A percentile compares a stretch with the other conserved stretches of the same genome.
Evolutionary conservation across 2,329 filamentous ascomycete species (phyloP).

Genomic region (Claviceps digitariae): DNA sequence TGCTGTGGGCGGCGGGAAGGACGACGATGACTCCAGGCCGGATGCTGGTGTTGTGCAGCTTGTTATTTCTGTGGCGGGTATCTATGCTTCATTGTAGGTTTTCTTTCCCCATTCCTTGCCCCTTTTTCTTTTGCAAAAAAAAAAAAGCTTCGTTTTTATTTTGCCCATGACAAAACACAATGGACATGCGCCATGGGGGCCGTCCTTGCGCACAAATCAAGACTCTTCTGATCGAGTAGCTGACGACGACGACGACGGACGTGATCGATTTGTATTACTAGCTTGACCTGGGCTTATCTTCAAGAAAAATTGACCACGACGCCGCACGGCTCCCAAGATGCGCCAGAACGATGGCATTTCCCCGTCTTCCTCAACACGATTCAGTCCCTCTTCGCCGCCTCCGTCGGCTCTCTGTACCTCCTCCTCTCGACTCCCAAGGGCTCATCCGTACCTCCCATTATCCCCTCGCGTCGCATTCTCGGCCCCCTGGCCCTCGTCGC

Average conservation of each 20-base stretch:
- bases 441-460: constrained; percentile 45
- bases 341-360: constrained; percentile 74
- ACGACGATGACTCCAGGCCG: constrained; percentile 13
- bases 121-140: not conserved
- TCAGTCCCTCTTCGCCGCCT: constrained; percentile 77
- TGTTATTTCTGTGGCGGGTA: constrained; percentile 78
- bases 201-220: too few relatives aligned
- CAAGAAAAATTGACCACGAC: constrained; percentile 97
- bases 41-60: constrained; percentile 61
- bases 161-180: too few relatives aligned
- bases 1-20: not conserved
- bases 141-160: not conserved
- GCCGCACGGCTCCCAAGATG: constrained; percentile 51
- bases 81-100: constrained; percentile 88
- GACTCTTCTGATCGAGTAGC: too few relatives aligned
- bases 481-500: constrained; percentile 72
- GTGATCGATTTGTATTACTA: constrained; percentile 17
- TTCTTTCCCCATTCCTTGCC: not conserved
- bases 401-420: constrained; percentile 73
- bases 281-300: constrained; percentile 88
- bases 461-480: constrained; percentile 64
- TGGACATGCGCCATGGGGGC: too few relatives aligned
- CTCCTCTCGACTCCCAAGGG: constrained; percentile 41
- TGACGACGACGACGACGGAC: not conserved
- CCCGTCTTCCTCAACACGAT: constrained; percentile 94